These are phyloP conservation scores for Orobanche coerulescens DNA, from an alignment of 257 asterid genomes.

Conservation along the genomic window DNA sequence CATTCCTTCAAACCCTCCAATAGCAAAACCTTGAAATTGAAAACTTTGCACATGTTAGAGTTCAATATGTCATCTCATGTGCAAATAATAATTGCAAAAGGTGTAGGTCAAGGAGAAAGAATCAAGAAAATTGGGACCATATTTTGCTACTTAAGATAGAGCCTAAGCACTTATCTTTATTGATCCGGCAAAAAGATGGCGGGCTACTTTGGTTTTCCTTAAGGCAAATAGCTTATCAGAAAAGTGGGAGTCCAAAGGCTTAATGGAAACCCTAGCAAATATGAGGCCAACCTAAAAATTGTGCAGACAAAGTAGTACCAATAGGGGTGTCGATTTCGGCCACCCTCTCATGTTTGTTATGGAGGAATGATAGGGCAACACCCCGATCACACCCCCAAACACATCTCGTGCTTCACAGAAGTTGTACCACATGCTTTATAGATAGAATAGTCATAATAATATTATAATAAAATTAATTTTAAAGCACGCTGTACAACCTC, in stretches of 20 bases:
- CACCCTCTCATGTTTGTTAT: too few species aligned
- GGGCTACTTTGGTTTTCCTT: neutral
- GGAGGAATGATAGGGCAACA: too few species aligned
- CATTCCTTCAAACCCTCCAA: too few species aligned
- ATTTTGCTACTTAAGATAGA: slow-evolving; percentile 23
- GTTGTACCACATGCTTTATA: too few species aligned
- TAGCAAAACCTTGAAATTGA: neutral
- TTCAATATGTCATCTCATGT: slow-evolving; percentile 24
- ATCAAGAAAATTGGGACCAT: slow-evolving; percentile 31
- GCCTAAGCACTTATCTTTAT: slow-evolving; percentile 24
- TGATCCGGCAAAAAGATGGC: slow-evolving; percentile 15
- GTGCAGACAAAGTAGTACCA: slow-evolving; percentile 26
- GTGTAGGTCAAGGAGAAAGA: slow-evolving; percentile 6
- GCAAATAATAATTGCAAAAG: slow-evolving; percentile 17
- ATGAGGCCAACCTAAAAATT: slow-evolving; percentile 18
- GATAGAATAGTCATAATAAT: too few species aligned
- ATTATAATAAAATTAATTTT: too few species aligned
- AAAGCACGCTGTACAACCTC: too few species aligned
- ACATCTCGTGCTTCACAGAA: too few species aligned
- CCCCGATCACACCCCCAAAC: too few species aligned
- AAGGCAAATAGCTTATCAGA: slow-evolving; percentile 13
- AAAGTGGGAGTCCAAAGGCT: slow-evolving; percentile 9
- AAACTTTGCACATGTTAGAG: slow-evolving; percentile 13
- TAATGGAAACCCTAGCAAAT: slow-evolving; percentile 14
- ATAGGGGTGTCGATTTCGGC: too few species aligned